Percentiles rank a stretch among this genome's conserved stretches.
phyloP scores from a whole-genome alignment of 2,329 filamentous ascomycete genomes.

The Xylariaceae sp. region DNA sequence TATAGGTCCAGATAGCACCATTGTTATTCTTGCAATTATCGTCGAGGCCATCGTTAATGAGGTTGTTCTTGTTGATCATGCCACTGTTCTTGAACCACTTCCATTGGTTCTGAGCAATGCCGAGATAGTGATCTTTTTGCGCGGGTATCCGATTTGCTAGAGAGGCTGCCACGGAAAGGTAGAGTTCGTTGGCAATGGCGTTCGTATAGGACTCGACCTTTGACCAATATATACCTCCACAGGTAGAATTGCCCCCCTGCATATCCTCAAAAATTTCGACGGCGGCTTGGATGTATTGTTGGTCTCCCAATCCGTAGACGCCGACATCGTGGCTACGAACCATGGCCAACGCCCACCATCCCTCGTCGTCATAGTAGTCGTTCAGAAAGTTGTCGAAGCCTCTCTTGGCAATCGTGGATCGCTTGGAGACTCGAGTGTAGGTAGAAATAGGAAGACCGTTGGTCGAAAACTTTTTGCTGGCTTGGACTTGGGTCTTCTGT shows the following conservation, averaged over 20 bases:
- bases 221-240: slow-evolving; percentile 56
- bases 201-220: slow-evolving; percentile 48
- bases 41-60: slow-evolving; percentile 51
- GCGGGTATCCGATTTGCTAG: slow-evolving; percentile 43
- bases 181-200: slow-evolving; percentile 53
- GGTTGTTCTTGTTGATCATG: slow-evolving; percentile 44
- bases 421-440: slow-evolving; percentile 20
- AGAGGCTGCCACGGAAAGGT: slow-evolving; percentile 46
- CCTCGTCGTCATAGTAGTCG: slow-evolving; percentile 57
- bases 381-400: slow-evolving; percentile 47
- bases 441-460: slow-evolving; percentile 23
- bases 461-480: slow-evolving; percentile 18
- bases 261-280: slow-evolving; percentile 52
- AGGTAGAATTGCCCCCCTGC: slow-evolving; percentile 41
- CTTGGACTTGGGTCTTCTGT: slow-evolving; percentile 24
- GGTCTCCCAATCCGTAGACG: slow-evolving; percentile 31
- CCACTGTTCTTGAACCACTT: slow-evolving; percentile 47
- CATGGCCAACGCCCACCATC: slow-evolving; percentile 59
- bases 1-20: slow-evolving; percentile 46
- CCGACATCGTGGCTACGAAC: slow-evolving; percentile 49
- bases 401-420: slow-evolving; percentile 18
- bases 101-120: slow-evolving; percentile 45
- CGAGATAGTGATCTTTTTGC: slow-evolving; percentile 36
- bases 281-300: slow-evolving; percentile 46
- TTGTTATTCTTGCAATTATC: slow-evolving; percentile 45